phyloP scores from a whole-genome alignment of 768 basidiomycete genomes.

The Russula virescens region DNA sequence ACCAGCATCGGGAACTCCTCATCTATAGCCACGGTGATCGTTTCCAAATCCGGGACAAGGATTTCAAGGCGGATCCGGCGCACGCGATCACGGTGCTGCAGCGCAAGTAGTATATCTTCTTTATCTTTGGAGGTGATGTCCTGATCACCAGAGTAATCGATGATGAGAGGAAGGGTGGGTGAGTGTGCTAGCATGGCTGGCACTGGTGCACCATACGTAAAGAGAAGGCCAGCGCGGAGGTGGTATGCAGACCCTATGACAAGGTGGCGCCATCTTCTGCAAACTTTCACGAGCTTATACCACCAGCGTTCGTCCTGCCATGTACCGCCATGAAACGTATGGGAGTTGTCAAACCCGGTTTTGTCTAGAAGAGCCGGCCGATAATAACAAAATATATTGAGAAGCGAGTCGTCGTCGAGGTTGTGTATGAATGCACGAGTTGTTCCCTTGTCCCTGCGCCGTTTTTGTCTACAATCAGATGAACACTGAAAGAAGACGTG shows the following conservation, averaged over 20 bases:
- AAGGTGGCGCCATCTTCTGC: background rate
- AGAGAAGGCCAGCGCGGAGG: background rate
- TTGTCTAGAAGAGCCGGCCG: background rate
- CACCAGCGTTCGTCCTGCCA: background rate
- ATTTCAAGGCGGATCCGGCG: background rate
- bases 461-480: too few species aligned
- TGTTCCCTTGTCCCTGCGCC: too few species aligned
- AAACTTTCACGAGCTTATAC: background rate
- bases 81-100: background rate
- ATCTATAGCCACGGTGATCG: background rate
- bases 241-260: background rate
- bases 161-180: background rate
- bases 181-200: background rate
- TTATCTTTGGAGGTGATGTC: background rate
- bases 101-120: background rate
- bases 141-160: background rate
- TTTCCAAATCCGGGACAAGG: background rate
- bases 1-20: background rate
- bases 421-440: too few species aligned
- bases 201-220: background rate
- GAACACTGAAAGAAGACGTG: too few species aligned
- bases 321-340: background rate
- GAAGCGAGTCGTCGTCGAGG: background rate
- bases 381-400: background rate
- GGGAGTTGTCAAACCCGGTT: background rate